A percentile compares a stretch with the other conserved stretches of the same genome.
Conservation (phyloP, 129 eudicot species). For the Artemisia tridentata region DNA sequence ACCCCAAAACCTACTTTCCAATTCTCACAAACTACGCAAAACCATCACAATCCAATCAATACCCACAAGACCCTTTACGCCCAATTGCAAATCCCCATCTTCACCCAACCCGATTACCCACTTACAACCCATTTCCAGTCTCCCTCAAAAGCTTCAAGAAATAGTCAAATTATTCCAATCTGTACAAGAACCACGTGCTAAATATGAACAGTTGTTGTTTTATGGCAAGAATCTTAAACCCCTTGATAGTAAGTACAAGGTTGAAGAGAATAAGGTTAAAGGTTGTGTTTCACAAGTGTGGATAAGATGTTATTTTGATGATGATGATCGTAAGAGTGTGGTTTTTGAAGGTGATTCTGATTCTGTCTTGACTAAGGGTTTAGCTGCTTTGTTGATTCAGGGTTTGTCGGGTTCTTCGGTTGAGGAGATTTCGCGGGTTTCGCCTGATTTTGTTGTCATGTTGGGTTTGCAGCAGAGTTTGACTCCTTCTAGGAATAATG, state of each 20-base stretch:
- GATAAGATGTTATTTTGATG: conserved; percentile 71
- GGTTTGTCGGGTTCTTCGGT: conserved; percentile 76
- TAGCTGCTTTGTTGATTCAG: conserved; percentile 77
- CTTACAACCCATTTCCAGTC: conserved; percentile 40
- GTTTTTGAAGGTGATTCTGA: conserved; percentile 86
- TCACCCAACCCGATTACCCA: conserved; percentile 30
- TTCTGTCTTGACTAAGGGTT: conserved; percentile 72
- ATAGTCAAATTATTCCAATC: conserved; percentile 68
- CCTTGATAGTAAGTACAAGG: conserved; percentile 51
- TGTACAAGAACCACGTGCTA: conserved; percentile 69
- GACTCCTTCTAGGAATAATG: conserved; percentile 88
- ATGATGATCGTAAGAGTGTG: conserved; percentile 46
- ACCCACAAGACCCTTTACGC: no score
- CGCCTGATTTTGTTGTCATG: conserved; percentile 72
- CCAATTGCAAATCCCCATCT: no score
- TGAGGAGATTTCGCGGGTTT: conserved; percentile 54
- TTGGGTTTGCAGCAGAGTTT: conserved; percentile 85
- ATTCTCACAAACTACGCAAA: no score
- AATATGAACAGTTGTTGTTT: conserved; percentile 73
- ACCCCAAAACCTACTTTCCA: no score
- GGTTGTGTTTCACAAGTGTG: conserved; percentile 97
- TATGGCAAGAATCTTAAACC: conserved; percentile 65
- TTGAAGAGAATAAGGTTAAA: conserved; percentile 66
- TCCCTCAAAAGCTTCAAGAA: conserved; percentile 83
- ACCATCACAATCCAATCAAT: no score